These are phyloP conservation scores for Colletotrichum echinochloae DNA, from an alignment of 2,329 filamentous ascomycete species.

Conservation along the genomic window DNA sequence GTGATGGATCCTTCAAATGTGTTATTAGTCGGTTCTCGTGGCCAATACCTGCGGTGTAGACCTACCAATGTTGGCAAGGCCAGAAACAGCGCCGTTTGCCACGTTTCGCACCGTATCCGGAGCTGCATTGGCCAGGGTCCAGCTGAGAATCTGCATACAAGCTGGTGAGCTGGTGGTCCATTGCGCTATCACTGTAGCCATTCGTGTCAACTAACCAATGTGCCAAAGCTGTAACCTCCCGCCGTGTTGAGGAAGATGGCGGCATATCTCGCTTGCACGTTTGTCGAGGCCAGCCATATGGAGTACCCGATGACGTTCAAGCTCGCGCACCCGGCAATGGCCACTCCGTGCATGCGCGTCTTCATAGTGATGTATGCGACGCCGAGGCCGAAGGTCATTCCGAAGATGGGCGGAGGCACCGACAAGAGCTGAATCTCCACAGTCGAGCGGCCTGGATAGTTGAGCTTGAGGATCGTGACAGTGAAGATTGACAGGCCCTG, in stretches of 20 bases:
- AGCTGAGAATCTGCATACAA: constrained; percentile 42
- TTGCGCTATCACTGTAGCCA: neutral
- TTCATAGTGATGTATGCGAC: constrained; percentile 47
- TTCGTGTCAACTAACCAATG: constrained; percentile 25
- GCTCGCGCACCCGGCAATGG: constrained; percentile 43
- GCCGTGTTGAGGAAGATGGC: constrained; percentile 48
- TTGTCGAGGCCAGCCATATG: constrained; percentile 45
- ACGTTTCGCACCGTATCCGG: constrained; percentile 47
- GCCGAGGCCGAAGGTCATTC: constrained; percentile 43
- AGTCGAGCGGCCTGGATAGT: constrained; percentile 44
- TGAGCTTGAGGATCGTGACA: constrained; percentile 69
- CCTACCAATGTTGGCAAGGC: constrained; percentile 46
- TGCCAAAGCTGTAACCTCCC: constrained; percentile 45
- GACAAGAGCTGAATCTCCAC: constrained; percentile 46
- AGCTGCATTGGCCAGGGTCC: constrained; percentile 46
- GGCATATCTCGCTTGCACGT: constrained; percentile 44
- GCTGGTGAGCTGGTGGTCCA: neutral
- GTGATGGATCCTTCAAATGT: constrained; percentile 44
- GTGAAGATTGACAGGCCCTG: constrained; percentile 75
- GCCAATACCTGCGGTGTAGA: neutral
- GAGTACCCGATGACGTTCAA: constrained; percentile 45
- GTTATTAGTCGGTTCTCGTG: constrained; percentile 16
- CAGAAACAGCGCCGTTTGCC: constrained; percentile 46
- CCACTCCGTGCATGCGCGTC: constrained; percentile 44
- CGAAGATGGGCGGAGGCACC: constrained; percentile 44